Base-by-base conservation (phyloP, 2,329 filamentous ascomycete genomes). In the Fonsecaea pugnacius region DNA sequence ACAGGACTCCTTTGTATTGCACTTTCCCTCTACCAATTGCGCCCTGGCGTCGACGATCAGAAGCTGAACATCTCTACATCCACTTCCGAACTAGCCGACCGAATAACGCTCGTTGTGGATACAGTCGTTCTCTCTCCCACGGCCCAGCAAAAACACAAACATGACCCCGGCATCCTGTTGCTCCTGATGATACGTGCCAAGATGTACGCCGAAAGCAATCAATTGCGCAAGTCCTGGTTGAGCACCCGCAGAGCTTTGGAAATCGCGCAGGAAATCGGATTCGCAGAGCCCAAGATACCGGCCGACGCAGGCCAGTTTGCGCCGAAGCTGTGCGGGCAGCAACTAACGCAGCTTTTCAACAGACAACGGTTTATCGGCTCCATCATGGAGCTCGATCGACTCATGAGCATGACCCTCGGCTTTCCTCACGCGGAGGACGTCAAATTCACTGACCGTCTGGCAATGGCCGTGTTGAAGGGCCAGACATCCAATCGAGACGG, bases 211-310 rank as follows among this genome's bases (percentile, higher is more conserved):
- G 69, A 70, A 55, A 59, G 58, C 27, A 65, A 69, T 50, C 69
- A 70, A 50, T 58, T 70, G 10, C 64, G 68, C 21, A 70, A 70
- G 52, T 64, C 66, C 10, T 70, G 68, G 67, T 46, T 70, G n/a
- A 40, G 59, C 32, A 52, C 67, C 5, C 62, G 68, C 8, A 62
- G 55, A 43, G 68, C 61, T 27, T 65, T 69, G 27, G 52, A 63
- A 9, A 55, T 60, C 16, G 64, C 69, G 9, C 51, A 66, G 48
- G 60, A 62, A 3, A 65, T 64, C 7, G 60, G 61, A 4, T 70
- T 69, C 54, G 62, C 64, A 16, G 61, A 65, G 18, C 58, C 60
- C 18, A 43, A 35, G 50, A 21, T 58, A 14, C 38, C 58, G 5
- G 3, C 50, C 18, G 59, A 53, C 12, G 54, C 36, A 24, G 38